Conservation (phyloP, 108 stramenopile species). For the Conticribra guillardii region DNA sequence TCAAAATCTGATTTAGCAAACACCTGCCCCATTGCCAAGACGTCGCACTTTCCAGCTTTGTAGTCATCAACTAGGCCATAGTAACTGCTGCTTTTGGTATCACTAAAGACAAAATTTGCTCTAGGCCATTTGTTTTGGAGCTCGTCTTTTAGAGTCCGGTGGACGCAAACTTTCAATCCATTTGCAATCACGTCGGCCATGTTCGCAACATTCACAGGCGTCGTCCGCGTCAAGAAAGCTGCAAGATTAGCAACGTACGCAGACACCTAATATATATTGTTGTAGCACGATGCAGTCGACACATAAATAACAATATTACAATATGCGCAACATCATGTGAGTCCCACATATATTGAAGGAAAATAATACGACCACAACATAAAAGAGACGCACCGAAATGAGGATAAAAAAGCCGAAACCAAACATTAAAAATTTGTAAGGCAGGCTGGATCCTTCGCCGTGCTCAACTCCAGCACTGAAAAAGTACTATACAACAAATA, state of each 20-base stretch:
- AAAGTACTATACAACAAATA: background rate
- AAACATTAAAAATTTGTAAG: background rate
- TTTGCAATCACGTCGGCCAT: background rate
- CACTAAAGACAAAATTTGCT: constrained; percentile 6
- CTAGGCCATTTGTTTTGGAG: background rate
- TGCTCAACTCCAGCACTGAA: constrained; percentile 1
- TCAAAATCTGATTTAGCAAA: background rate
- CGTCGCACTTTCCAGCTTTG: constrained; percentile 2
- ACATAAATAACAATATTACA: too few relatives aligned
- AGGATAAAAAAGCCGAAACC: background rate
- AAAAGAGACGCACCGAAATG: background rate
- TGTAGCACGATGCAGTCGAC: too few relatives aligned
- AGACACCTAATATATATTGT: background rate
- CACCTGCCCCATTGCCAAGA: background rate
- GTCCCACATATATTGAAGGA: background rate
- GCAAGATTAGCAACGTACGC: constrained; percentile 4
- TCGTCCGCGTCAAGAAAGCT: background rate
- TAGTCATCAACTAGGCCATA: constrained; percentile 2
- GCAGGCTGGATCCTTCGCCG: background rate
- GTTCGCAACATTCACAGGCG: background rate
- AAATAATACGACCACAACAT: background rate
- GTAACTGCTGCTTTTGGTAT: background rate
- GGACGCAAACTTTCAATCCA: background rate
- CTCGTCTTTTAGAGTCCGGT: background rate
- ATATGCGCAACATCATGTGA: background rate